A percentile compares a stretch with the other conserved stretches of the same genome.
Conservation (phyloP, 441 rosid genomes). For the Brassica hybrid region DNA sequence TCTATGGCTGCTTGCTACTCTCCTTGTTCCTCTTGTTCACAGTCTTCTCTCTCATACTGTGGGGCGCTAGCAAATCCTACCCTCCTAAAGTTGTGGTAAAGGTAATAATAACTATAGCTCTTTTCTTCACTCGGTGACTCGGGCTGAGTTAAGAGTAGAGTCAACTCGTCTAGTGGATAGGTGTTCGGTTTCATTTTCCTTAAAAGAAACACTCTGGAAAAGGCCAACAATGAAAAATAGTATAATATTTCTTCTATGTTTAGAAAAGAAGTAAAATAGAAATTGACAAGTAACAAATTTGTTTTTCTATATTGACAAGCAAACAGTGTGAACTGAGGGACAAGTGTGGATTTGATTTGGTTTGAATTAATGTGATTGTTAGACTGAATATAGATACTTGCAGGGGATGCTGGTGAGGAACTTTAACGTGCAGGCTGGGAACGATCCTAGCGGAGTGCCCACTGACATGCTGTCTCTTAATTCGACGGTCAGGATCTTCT, state of each 20-base stretch:
- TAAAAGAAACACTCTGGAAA: slow-evolving; percentile 33
- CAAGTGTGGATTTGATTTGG: slow-evolving; percentile 18
- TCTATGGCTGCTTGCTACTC: slow-evolving; percentile 60
- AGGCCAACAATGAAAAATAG: slow-evolving; percentile 17
- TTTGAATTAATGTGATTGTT: slow-evolving; percentile 1
- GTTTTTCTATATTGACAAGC: too few species aligned
- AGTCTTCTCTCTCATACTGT: slow-evolving; percentile 66
- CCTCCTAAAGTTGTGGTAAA: slow-evolving; percentile 66
- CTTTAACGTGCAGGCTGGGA: slow-evolving; percentile 88
- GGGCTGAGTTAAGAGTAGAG: slow-evolving; percentile 3
- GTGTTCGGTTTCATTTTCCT: slow-evolving; percentile 24
- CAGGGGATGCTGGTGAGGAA: slow-evolving; percentile 84
- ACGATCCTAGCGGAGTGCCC: slow-evolving; percentile 77
- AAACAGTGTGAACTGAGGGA: not conserved
- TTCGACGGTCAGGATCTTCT: slow-evolving; percentile 85
- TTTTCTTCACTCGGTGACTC: slow-evolving; percentile 7
- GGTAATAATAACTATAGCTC: slow-evolving; percentile 49
- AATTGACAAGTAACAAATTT: not conserved
- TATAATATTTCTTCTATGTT: not conserved
- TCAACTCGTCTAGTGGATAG: slow-evolving; percentile 25
- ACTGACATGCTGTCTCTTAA: slow-evolving; percentile 92
- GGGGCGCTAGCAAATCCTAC: slow-evolving; percentile 87
- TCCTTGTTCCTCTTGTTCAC: slow-evolving; percentile 65
- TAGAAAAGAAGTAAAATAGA: not conserved
- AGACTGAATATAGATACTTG: slow-evolving; percentile 3